phyloP scores from a whole-genome alignment of 2,329 filamentous ascomycete genomes.

The Zalaria sp. region DNA sequence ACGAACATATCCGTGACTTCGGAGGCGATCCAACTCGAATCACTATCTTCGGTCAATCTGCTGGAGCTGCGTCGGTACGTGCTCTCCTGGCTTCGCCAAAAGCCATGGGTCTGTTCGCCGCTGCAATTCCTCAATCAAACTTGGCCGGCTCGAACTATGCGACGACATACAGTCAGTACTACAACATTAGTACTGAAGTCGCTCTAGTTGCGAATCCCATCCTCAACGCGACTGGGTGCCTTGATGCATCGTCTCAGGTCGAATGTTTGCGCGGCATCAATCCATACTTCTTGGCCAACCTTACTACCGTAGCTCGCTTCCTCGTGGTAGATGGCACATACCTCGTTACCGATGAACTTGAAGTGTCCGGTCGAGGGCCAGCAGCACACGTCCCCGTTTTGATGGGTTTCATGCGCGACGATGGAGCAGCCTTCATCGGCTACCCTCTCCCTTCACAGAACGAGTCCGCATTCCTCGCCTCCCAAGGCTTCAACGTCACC shows the following conservation, averaged over 20 bases:
- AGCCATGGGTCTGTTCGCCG: slow-evolving; percentile 31
- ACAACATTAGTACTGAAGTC: slow-evolving; percentile 13
- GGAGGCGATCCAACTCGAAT: slow-evolving; percentile 21
- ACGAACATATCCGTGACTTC: slow-evolving; percentile 20
- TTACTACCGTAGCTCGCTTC: slow-evolving; percentile 11
- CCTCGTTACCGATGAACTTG: slow-evolving; percentile 12
- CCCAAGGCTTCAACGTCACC: slow-evolving; percentile 6
- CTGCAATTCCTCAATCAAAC: slow-evolving; percentile 25
- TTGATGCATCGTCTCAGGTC: slow-evolving; percentile 7
- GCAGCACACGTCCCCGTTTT: slow-evolving; percentile 9
- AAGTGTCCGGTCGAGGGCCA: slow-evolving; percentile 10
- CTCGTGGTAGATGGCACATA: slow-evolving; percentile 20
- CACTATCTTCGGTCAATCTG: slow-evolving; percentile 26
- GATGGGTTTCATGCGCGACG: slow-evolving; percentile 17
- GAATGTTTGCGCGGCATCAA: slow-evolving; percentile 7
- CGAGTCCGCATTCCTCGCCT: slow-evolving; percentile 9
- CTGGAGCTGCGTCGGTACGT: slow-evolving; percentile 25
- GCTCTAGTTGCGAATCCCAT: slow-evolving; percentile 10
- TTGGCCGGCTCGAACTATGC: slow-evolving; percentile 12
- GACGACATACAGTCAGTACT: slow-evolving; percentile 13
- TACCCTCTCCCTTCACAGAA: slow-evolving; percentile 13
- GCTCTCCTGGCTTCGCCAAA: slow-evolving; percentile 35
- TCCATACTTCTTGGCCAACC: slow-evolving; percentile 10
- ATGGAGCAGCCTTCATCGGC: slow-evolving; percentile 16
- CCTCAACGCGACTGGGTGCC: slow-evolving; percentile 14